Base-by-base conservation (phyloP, 495 filamentous ascomycete species). In the Tetracladium setigerum region DNA sequence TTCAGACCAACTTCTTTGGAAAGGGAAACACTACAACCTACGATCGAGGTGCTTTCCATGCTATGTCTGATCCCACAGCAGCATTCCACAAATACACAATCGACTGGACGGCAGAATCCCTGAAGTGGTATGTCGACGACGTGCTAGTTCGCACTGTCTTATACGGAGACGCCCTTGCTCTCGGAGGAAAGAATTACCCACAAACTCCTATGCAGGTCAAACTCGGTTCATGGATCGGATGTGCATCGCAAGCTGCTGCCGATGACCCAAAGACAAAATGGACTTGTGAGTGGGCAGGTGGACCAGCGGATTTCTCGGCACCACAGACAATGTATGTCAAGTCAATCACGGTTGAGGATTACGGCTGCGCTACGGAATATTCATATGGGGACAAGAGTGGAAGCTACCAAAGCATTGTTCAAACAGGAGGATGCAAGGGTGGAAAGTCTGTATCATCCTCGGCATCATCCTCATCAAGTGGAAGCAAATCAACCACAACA, bases 1-100 rank as follows among this genome's bases (percentile, higher is more conserved):
- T 94, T 12, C 86, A 95, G 66, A 84, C 79, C 61, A 95, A 98
- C 68, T 98, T 89, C 70, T 98, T 91, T 60, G 84, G 87, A 61
- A 94, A 95, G 69, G 92, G 91, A 12, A 81, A 86, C 44, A 86
- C 83, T 1, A 68, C 65, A 11, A 72, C 75, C 9, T 90, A 83
- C 60, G 77, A 85, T 62, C 86, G 87, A 37, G 90, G 81, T 14
- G 73, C 81, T 32, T 89, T 83, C 63, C 68, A 77, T 53, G 74
- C 75, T 22, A 79, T 78, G 15, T 69, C 70, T 2, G 77, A 79
- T 56, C 78, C 84, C 56, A 81, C 88, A 52, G 72, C 64, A 24
- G 65, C 74, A 2, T 95, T 81, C 62, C 79, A 92, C 69, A 95
- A 82, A 47, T 98, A 96, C 66, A 85, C 79, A n/a, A 80, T 95